Percentiles rank a stretch among this genome's conserved stretches.
phyloP scores from a whole-genome alignment of 257 asterid species.

The Perilla frutescens region DNA sequence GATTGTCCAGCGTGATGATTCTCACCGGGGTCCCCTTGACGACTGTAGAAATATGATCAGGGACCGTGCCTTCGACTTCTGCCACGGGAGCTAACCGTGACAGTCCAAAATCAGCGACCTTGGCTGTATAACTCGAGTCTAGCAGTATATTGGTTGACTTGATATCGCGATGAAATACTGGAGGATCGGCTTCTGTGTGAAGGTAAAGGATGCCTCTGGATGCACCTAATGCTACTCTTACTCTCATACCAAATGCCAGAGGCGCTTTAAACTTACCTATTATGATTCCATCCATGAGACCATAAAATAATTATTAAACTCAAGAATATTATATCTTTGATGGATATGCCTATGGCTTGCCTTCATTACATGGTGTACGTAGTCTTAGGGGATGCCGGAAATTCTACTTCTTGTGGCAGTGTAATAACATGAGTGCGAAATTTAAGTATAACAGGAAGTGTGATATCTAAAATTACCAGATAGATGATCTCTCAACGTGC shows the following conservation, averaged over 20 bases:
- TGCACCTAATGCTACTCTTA: conserved; percentile 70
- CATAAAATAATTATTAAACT: no score
- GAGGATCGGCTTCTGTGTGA: conserved; percentile 91
- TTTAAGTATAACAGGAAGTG: background rate
- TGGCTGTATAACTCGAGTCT: conserved; percentile 65
- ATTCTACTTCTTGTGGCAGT: no score
- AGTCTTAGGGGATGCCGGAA: no score
- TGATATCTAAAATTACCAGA: conserved; percentile 47
- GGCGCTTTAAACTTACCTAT: conserved; percentile 61
- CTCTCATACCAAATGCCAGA: conserved; percentile 63
- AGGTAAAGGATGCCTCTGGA: conserved; percentile 90
- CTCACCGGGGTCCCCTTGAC: conserved; percentile 95
- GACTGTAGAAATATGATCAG: conserved; percentile 78
- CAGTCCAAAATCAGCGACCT: conserved; percentile 92
- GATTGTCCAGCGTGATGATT: background rate
- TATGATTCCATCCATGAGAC: no score
- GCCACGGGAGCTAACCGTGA: conserved; percentile 85
- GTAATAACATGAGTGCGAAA: background rate
- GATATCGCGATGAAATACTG: conserved; percentile 88
- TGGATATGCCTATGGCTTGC: background rate
- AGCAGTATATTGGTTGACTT: conserved; percentile 82
- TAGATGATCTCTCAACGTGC: conserved; percentile 76
- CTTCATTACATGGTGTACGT: background rate
- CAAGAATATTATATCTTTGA: background rate
- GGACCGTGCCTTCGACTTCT: conserved; percentile 68